Percentiles rank a stretch among this genome's conserved stretches.
Conservation (phyloP, 495 filamentous ascomycete species). For the Schizothecium vesticola region DNA sequence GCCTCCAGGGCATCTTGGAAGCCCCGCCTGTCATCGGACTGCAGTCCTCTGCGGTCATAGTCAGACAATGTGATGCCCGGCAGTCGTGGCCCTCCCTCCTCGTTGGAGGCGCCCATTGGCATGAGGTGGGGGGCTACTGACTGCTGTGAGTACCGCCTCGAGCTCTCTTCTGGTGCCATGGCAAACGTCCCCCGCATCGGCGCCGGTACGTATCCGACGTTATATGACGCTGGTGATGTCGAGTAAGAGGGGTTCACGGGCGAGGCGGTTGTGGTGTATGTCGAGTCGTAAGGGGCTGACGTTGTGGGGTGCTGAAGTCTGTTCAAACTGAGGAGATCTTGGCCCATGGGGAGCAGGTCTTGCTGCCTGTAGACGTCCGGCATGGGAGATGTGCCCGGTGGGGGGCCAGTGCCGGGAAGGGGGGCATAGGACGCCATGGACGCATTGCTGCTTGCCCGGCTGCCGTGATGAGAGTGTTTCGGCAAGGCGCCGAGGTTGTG, state of each 20-base stretch:
- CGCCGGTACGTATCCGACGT: slow-evolving; percentile 57
- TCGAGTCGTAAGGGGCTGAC: slow-evolving; percentile 45
- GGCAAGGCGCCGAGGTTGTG: slow-evolving; percentile 44
- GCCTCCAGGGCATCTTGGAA: slow-evolving; percentile 85
- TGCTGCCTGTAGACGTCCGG: slow-evolving; percentile 53
- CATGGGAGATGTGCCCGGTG: slow-evolving; percentile 68
- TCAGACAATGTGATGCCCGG: slow-evolving; percentile 59
- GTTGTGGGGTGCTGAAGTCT: slow-evolving; percentile 45
- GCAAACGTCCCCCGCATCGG: slow-evolving; percentile 57
- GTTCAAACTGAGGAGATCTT: slow-evolving; percentile 64
- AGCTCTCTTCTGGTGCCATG: slow-evolving; percentile 54
- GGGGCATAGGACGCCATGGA: slow-evolving; percentile 67
- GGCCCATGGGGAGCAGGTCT: slow-evolving; percentile 66
- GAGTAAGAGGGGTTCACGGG: slow-evolving; percentile 62
- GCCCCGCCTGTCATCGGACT: slow-evolving; percentile 57
- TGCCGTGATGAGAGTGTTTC: slow-evolving; percentile 29
- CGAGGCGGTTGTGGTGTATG: slow-evolving; percentile 50
- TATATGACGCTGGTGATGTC: slow-evolving; percentile 63
- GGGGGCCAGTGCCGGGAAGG: slow-evolving; percentile 62
- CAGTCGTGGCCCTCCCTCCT: slow-evolving; percentile 32
- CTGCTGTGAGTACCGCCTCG: slow-evolving; percentile 82
- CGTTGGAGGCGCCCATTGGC: slow-evolving; percentile 14
- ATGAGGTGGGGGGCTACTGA: slow-evolving; percentile 59
- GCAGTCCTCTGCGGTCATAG: slow-evolving; percentile 51
- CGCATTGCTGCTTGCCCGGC: slow-evolving; percentile 36